phyloP scores from a whole-genome alignment of 2,329 filamentous ascomycete species.

The Pyrenophora teres region DNA sequence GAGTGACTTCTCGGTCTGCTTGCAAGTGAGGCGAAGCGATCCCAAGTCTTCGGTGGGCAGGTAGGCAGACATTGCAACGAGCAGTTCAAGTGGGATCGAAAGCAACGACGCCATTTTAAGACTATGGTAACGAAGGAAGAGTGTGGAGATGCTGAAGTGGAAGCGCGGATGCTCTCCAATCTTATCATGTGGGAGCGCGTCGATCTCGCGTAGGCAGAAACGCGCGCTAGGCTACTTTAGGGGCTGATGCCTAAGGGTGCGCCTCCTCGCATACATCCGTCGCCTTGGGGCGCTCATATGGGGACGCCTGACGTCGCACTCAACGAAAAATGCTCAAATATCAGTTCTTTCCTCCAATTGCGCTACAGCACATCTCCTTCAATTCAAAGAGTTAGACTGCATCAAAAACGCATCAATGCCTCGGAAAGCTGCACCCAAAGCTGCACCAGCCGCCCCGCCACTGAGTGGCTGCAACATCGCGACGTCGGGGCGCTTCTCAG shows the following conservation, averaged over 20 bases:
- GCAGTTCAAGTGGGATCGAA: constrained; percentile 62
- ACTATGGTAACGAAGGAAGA: neutral
- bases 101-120: constrained; percentile 29
- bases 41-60: constrained; percentile 63
- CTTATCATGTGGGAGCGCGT: constrained; percentile 23
- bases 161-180: neutral
- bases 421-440: constrained; percentile 28
- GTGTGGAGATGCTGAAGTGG: neutral
- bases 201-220: constrained; percentile 23
- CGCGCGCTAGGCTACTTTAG: constrained; percentile 7
- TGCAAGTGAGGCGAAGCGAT: constrained; percentile 61
- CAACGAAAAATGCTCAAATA: constrained; percentile 18
- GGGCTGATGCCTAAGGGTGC: constrained; percentile 20
- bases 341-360: constrained; percentile 2
- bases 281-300: neutral
- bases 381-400: neutral
- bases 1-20: constrained; percentile 58
- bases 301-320: constrained; percentile 4
- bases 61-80: constrained; percentile 57
- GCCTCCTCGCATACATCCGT: constrained; percentile 6
- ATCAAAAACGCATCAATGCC: constrained; percentile 21
- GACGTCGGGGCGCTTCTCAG: constrained; percentile 65
- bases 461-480: constrained; percentile 59
- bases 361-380: neutral
- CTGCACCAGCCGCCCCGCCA: constrained; percentile 34